These are phyloP conservation scores for Coemansia sp. DNA, from an alignment of 192 early-diverging fungal genomes.

Conservation along the genomic window DNA sequence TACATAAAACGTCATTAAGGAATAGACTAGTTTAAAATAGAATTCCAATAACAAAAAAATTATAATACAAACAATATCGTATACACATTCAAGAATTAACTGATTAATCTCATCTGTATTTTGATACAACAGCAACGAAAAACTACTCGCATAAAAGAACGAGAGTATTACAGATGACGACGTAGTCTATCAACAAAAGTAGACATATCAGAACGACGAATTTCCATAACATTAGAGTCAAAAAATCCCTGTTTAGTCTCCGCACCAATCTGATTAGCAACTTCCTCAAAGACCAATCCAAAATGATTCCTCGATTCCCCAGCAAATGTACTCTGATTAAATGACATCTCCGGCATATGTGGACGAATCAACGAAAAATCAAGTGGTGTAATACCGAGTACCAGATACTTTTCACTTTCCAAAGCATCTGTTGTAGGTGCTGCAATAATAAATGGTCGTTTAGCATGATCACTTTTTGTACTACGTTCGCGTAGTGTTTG, in stretches of 20 bases:
- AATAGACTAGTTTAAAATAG: too few species aligned
- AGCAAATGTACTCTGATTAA: conserved; percentile 46
- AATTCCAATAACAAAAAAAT: too few species aligned
- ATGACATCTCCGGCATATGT: conserved; percentile 54
- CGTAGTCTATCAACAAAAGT: conserved; percentile 64
- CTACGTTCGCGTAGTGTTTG: conserved; percentile 58
- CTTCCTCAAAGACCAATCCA: conserved; percentile 77
- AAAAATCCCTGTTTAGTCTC: conserved; percentile 73
- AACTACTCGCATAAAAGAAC: too few species aligned
- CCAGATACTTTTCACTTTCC: conserved; percentile 59
- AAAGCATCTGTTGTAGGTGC: conserved; percentile 54
- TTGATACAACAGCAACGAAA: too few species aligned
- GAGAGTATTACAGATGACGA: conserved; percentile 37
- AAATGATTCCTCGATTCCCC: conserved; percentile 60
- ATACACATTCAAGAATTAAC: too few species aligned
- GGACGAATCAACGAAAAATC: conserved; percentile 53
- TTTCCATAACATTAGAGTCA: conserved; percentile 79
- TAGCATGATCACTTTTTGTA: conserved; percentile 12
- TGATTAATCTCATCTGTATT: too few species aligned
- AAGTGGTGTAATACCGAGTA: conserved; percentile 62
- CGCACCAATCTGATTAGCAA: conserved; percentile 66
- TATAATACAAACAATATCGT: too few species aligned
- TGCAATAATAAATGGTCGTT: conserved; percentile 76
- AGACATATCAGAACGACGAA: conserved; percentile 69
- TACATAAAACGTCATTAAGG: too few species aligned